These are phyloP conservation scores for Boletales sp. DNA, from an alignment of 768 basidiomycete genomes.

Conservation along the genomic window DNA sequence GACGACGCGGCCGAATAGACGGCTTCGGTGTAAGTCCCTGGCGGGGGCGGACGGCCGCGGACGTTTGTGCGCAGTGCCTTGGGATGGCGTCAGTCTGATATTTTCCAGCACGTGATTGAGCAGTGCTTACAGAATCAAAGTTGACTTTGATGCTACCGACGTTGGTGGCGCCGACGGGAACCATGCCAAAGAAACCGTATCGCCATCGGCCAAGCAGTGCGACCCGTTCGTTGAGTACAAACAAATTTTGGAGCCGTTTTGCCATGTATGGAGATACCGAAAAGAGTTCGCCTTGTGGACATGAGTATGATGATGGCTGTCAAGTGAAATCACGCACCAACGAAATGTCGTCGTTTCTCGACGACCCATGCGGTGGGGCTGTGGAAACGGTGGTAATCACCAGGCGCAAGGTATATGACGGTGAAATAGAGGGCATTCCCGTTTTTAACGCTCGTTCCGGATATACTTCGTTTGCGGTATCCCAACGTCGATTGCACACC, in stretches of 20 bases:
- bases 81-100: background rate
- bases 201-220: conserved; percentile 93
- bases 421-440: conserved; percentile 88
- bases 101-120: background rate
- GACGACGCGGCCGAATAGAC: conserved; percentile 83
- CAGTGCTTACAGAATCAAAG: conserved; percentile 70
- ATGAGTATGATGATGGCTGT: background rate
- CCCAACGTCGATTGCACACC: conserved; percentile 47
- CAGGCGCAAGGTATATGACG: conserved; percentile 97
- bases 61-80: conserved; percentile 89
- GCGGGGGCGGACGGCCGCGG: conserved; percentile 63
- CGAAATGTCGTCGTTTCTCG: conserved; percentile 91
- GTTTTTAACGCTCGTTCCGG: conserved; percentile 52
- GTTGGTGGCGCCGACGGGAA: conserved; percentile 97
- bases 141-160: conserved; percentile 95
- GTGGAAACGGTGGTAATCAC: conserved; percentile 98
- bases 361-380: conserved; percentile 96
- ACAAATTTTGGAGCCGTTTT: conserved; percentile 84
- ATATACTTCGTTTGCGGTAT: conserved; percentile 33
- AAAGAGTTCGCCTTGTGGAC: conserved; percentile 75
- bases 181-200: conserved; percentile 95
- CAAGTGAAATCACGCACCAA: conserved; percentile 49
- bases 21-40: conserved; percentile 89
- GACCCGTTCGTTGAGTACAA: conserved; percentile 98
- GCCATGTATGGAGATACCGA: conserved; percentile 96